A percentile compares a stretch with the other conserved stretches of the same genome.
Evolutionary conservation across 2,329 filamentous ascomycete species (phyloP).

Genomic region (Venturia oleaginea): DNA sequence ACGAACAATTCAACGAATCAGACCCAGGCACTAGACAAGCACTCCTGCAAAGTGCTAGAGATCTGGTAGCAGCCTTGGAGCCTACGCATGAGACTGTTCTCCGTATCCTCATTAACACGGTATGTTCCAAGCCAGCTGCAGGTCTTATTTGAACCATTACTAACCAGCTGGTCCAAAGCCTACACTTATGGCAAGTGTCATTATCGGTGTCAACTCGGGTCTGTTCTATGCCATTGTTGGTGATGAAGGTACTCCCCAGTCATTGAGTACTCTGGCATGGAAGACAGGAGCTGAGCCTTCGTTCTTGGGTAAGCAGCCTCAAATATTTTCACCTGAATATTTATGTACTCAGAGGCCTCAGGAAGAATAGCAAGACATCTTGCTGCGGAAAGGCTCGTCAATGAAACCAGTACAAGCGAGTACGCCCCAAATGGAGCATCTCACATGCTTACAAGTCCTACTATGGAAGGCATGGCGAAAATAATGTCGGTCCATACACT

Average conservation of each 20-base stretch:
- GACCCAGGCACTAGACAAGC: background rate
- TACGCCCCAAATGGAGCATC: background rate
- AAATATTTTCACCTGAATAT: background rate
- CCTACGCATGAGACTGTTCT: background rate
- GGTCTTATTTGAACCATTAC: background rate
- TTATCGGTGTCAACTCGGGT: background rate
- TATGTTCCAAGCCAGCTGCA: background rate
- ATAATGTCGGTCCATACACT: background rate
- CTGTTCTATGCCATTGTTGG: background rate
- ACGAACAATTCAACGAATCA: background rate
- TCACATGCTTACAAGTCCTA: background rate
- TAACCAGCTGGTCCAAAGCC: background rate
- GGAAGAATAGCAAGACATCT: conserved; percentile 2
- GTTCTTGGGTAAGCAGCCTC: background rate
- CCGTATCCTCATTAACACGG: background rate
- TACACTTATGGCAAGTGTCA: background rate
- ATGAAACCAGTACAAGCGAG: background rate
- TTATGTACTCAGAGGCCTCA: background rate
- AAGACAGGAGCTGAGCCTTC: background rate
- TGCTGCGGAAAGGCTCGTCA: background rate
- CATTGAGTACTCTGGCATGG: background rate
- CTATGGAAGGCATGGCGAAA: background rate
- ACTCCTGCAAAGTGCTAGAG: background rate
- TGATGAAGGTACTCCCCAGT: background rate
- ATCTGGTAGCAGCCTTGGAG: background rate